phyloP scores from a whole-genome alignment of 495 filamentous ascomycete genomes.

The Letharia lupina region DNA sequence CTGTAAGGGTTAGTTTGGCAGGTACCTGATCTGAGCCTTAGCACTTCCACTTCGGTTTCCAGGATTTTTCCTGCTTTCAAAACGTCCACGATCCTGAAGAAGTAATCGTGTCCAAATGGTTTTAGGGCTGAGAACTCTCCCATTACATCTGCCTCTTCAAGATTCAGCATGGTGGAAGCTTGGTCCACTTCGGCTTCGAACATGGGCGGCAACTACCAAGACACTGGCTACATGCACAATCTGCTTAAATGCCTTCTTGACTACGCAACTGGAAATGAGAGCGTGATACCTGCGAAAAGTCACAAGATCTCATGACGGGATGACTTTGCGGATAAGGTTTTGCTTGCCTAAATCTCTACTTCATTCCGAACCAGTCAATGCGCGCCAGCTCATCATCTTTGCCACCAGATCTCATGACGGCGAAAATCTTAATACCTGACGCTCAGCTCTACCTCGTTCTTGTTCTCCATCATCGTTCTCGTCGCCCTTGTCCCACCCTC shows the following conservation, averaged over 20 bases:
- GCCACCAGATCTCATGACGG: background rate
- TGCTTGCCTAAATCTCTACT: background rate
- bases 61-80: background rate
- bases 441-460: background rate
- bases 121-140: background rate
- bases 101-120: background rate
- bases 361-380: background rate
- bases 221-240: background rate
- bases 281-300: background rate
- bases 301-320: background rate
- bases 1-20: background rate
- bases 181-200: background rate
- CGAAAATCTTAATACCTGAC: background rate
- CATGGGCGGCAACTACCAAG: background rate
- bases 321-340: background rate
- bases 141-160: background rate
- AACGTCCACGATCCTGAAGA: background rate
- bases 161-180: background rate
- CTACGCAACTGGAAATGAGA: background rate
- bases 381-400: background rate
- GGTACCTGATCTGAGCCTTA: background rate
- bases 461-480: background rate
- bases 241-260: background rate
- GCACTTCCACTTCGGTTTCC: background rate
- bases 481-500: background rate